Evolutionary conservation across 257 asterid species (phyloP).

Genomic region (Lavandula angustifolia): DNA sequence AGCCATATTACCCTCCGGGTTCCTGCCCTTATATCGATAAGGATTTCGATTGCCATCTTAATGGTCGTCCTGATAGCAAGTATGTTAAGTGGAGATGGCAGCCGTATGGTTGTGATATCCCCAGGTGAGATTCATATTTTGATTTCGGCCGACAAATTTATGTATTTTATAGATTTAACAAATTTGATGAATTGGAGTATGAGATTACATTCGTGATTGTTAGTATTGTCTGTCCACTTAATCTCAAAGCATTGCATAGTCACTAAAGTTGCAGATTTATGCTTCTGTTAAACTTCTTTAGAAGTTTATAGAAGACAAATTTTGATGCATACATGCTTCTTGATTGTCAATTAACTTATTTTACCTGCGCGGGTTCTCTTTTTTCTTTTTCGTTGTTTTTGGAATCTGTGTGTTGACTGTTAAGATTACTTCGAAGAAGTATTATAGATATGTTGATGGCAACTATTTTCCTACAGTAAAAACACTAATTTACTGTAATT

Average conservation of each 20-base stretch:
- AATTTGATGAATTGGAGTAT: not conserved
- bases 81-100: constrained; percentile 90
- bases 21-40: constrained; percentile 83
- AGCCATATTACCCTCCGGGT: constrained; percentile 79
- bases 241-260: constrained; percentile 4
- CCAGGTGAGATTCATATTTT: constrained; percentile 50
- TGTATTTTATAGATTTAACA: not conserved
- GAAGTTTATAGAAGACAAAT: not conserved
- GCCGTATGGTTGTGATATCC: constrained; percentile 83
- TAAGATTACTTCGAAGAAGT: not conserved
- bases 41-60: constrained; percentile 83
- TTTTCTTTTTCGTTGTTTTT: not conserved
- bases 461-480: not conserved
- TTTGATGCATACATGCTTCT: not conserved
- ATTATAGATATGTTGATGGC: constrained; percentile 5
- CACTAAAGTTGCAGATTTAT: not conserved
- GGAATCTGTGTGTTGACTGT: not conserved
- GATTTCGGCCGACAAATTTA: not conserved
- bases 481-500: not conserved
- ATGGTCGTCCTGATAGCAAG: constrained; percentile 72
- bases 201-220: not conserved
- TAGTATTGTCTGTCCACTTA: constrained; percentile 15
- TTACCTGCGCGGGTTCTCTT: not conserved
- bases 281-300: constrained; percentile 11
- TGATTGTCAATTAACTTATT: not conserved